phyloP scores from a whole-genome alignment of 129 eudicot species.

The Chrysanthemum lavandulifolium region DNA sequence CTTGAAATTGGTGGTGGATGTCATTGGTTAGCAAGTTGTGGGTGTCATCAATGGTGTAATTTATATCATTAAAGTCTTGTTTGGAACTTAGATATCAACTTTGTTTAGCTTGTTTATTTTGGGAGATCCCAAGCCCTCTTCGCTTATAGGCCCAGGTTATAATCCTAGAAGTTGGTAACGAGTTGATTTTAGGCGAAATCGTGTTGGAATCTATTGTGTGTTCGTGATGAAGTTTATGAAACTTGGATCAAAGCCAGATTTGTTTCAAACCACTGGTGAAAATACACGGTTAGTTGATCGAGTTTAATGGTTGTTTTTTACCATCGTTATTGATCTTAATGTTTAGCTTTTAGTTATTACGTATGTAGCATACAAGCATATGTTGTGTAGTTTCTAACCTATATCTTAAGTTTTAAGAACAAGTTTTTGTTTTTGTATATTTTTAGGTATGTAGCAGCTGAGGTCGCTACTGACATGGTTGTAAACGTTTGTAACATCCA shows the following conservation, averaged over 20 bases:
- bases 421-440: neutral
- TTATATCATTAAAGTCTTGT: too few relatives aligned
- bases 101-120: slow-evolving; percentile 27
- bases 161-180: slow-evolving; percentile 9
- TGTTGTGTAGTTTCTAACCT: slow-evolving; percentile 4
- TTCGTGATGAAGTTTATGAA: slow-evolving; percentile 84
- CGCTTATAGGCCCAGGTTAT: neutral
- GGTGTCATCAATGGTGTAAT: too few relatives aligned
- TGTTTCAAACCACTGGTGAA: slow-evolving; percentile 67
- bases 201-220: slow-evolving; percentile 5
- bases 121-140: slow-evolving; percentile 21
- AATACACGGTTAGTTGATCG: slow-evolving; percentile 52
- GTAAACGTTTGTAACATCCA: slow-evolving; percentile 67
- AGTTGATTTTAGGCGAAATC: slow-evolving; percentile 23
- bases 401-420: neutral
- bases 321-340: neutral
- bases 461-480: slow-evolving; percentile 64
- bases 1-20: slow-evolving; percentile 20
- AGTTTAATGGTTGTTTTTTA: neutral
- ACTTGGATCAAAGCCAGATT: slow-evolving; percentile 89
- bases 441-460: slow-evolving; percentile 78
- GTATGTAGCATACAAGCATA: slow-evolving; percentile 11
- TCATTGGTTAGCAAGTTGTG: too few relatives aligned
- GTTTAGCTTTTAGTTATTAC: slow-evolving; percentile 16
- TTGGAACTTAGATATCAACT: slow-evolving; percentile 9